Conservation (phyloP, 257 asterid genomes). For the Solanum tarapatanum region DNA sequence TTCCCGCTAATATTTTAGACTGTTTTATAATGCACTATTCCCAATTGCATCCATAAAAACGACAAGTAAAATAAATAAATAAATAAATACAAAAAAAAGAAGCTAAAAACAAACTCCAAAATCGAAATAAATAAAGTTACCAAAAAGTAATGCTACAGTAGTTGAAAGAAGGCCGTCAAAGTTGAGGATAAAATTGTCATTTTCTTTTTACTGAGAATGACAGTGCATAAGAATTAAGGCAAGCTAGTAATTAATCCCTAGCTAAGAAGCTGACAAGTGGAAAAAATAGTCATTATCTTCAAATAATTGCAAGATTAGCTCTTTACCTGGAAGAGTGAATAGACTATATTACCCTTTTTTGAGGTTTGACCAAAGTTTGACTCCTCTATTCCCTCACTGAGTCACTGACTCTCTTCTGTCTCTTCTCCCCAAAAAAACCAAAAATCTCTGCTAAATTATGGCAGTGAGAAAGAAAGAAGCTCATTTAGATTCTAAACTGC, state of each 20-base stretch:
- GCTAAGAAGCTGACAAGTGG: constrained; percentile 14
- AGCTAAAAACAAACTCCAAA: neutral
- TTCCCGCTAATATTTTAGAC: neutral
- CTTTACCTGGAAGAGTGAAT: neutral
- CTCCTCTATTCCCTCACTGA: constrained; percentile 61
- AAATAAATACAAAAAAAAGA: neutral
- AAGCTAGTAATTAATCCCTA: neutral
- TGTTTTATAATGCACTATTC: neutral
- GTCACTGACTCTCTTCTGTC: constrained; percentile 18
- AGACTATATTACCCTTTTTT: neutral
- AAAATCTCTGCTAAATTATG: constrained; percentile 18
- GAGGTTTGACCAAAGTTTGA: constrained; percentile 35
- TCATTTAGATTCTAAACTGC: neutral
- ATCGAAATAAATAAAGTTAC: neutral
- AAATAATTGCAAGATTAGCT: constrained; percentile 21
- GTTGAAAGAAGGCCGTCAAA: neutral
- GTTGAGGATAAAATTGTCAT: neutral
- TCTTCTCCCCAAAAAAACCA: constrained; percentile 4
- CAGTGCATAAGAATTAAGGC: neutral
- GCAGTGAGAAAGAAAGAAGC: constrained; percentile 1
- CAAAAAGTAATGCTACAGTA: neutral
- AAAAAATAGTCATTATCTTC: constrained; percentile 21
- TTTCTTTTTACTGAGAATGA: neutral
- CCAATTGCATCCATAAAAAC: neutral
- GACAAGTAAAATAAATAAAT: neutral